Base-by-base conservation (phyloP, 306 rosid species). In the Cicer yamashitae region DNA sequence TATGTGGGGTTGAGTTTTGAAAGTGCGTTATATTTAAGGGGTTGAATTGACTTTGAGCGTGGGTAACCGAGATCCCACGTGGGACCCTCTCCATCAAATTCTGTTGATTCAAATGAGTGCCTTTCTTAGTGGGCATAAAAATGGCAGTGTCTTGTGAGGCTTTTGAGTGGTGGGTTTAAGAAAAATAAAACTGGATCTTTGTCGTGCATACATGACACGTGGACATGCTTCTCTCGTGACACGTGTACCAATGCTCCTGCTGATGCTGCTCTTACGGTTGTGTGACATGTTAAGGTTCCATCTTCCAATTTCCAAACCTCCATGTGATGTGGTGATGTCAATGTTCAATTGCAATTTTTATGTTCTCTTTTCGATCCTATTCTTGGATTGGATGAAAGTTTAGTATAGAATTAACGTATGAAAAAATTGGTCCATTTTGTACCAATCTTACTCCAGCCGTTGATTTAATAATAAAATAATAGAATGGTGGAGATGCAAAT, bases 201-300 rank as follows among this genome's bases (percentile, higher is more conserved):
- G 51, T 76, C 14, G 5, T 48, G 15, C 0, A 15, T 10, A 10
- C 17, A 20, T 68, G 82, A 67, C 88, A 83, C 87, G 89, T 83
- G 83, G 46, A 5, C 1, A n/a, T 3, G 0, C 6, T 3, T 0
- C 0, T 0, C 0, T 53, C 0, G 1, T 0, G 71, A 65, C 82
- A 87, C 77, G 76, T 84, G 81, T 48, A 1, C 47, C 13, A 15
- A 14, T 18, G 0, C 4, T 10, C n/a, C 6, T 68, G 88, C 87
- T 87, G 94, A 89, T 86, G 68, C 61, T 82, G 39, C 67, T 69
- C 86, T 76, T 72, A 84, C 89, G 89, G 50, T 80, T 77, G 73
- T 59, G 65, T 87, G 89, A 87, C 87, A 87, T 77, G 78, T 47
- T 68, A 8, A 22, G 46, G 15, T 48, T 73, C 54, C 70, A 73